phyloP scores from a whole-genome alignment of 2,329 filamentous ascomycete species.

The Aspergillus piperis region DNA sequence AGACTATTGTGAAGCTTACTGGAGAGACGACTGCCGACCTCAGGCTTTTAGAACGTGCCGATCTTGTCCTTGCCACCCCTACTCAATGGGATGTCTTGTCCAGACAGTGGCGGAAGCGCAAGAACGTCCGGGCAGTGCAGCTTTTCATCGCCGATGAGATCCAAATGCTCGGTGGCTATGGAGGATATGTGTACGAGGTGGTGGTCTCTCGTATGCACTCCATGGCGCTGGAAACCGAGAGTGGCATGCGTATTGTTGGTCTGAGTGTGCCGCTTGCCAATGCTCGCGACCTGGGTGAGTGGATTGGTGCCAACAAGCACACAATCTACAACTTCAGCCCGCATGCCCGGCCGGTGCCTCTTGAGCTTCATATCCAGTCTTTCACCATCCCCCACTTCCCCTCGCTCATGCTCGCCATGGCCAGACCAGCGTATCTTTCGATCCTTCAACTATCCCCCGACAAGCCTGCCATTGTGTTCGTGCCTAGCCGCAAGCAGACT shows the following conservation, averaged over 20 bases:
- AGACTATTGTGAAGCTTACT: conserved; percentile 87
- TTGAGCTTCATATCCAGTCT: conserved; percentile 93
- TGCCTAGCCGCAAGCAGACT: conserved; percentile 90
- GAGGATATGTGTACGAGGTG: conserved; percentile 90
- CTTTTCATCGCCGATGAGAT: conserved; percentile 94
- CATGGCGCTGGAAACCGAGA: conserved; percentile 84
- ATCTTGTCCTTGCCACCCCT: conserved; percentile 89
- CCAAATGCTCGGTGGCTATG: conserved; percentile 83
- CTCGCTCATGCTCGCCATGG: conserved; percentile 98
- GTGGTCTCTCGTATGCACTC: conserved; percentile 98
- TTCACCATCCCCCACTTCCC: conserved; percentile 97
- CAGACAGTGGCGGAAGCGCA: conserved; percentile 92
- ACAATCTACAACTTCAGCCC: conserved; percentile 99
- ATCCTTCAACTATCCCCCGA: conserved; percentile 85
- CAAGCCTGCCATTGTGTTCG: conserved; percentile 88
- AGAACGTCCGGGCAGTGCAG: conserved; percentile 88
- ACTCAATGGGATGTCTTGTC: conserved; percentile 95
- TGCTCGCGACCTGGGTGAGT: conserved; percentile 90
- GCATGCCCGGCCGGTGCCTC: conserved; percentile 79
- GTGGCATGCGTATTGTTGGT: conserved; percentile 81
- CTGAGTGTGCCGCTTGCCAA: conserved; percentile 91
- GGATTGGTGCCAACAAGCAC: conserved; percentile 97
- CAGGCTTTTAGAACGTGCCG: conserved; percentile 81
- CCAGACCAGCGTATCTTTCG: conserved; percentile 86
- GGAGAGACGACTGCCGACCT: conserved; percentile 91